These are phyloP conservation scores for Gelatoporia subvermispora DNA, from an alignment of 768 basidiomycete species.

Conservation along the genomic window DNA sequence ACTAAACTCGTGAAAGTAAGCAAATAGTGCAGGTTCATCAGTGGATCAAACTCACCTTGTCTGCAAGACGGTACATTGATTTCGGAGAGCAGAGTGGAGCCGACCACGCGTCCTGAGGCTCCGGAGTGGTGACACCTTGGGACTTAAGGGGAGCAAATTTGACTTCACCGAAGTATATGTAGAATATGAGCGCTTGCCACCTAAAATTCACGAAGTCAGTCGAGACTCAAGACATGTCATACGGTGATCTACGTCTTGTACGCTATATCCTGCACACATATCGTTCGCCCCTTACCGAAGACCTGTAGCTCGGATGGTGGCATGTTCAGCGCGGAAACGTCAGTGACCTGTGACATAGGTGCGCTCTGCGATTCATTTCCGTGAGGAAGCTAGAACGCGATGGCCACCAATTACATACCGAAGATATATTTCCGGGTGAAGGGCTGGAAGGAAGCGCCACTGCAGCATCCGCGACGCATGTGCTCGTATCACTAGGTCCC, in stretches of 20 bases:
- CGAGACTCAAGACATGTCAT: not conserved
- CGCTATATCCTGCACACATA: not conserved
- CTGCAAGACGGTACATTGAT: slow-evolving; percentile 11
- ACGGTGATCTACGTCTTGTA: not conserved
- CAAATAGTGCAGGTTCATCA: not conserved
- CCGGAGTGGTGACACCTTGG: not conserved
- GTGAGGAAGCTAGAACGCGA: too few species aligned
- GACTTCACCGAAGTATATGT: not conserved
- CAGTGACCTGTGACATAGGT: not conserved
- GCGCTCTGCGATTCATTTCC: not conserved
- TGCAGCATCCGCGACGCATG: too few species aligned
- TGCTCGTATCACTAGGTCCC: too few species aligned
- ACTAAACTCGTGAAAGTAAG: not conserved
- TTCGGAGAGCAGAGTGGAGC: slow-evolving; percentile 2
- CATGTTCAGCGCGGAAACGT: not conserved
- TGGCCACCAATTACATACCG: too few species aligned
- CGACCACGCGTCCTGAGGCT: not conserved
- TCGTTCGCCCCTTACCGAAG: not conserved
- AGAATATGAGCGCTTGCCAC: slow-evolving; percentile 4
- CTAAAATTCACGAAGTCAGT: not conserved
- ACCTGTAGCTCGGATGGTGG: not conserved
- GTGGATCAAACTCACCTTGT: slow-evolving; percentile 2
- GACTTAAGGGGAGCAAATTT: not conserved
- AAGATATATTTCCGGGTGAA: too few species aligned
- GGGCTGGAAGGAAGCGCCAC: too few species aligned